Evolutionary conservation across 768 basidiomycete species (phyloP).

Genomic region (Kwoniella sp.): DNA sequence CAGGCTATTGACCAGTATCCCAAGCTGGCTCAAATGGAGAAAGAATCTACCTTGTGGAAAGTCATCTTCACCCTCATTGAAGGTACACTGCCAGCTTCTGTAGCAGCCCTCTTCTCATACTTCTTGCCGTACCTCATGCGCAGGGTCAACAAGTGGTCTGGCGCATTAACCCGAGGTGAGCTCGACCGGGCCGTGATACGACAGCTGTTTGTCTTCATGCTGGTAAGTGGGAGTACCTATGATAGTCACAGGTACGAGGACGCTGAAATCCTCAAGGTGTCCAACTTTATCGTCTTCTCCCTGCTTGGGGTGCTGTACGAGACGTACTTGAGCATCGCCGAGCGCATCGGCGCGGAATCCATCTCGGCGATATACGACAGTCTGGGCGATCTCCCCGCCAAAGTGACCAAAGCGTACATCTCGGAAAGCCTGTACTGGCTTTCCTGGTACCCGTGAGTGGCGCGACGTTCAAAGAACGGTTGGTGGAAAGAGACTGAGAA

Average conservation of each 20-base stretch:
- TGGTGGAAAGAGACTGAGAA: neutral
- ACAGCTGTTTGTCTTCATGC: conserved; percentile 33
- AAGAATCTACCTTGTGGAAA: conserved; percentile 20
- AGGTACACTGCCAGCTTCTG: conserved; percentile 27
- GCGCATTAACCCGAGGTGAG: conserved; percentile 32
- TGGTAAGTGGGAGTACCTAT: conserved; percentile 26
- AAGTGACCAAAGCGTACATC: conserved; percentile 42
- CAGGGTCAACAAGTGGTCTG: conserved; percentile 29
- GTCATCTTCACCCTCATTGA: conserved; percentile 27
- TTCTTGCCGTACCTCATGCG: conserved; percentile 36
- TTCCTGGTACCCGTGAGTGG: conserved; percentile 41
- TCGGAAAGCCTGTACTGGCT: conserved; percentile 41
- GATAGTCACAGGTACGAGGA: too few relatives aligned
- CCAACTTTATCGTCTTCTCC: conserved; percentile 40
- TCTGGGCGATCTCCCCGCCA: conserved; percentile 30
- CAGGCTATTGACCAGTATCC: conserved; percentile 15
- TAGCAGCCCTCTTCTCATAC: conserved; percentile 33
- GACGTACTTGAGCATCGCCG: conserved; percentile 24
- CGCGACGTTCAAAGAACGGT: neutral
- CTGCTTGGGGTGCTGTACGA: conserved; percentile 37
- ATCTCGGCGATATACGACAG: conserved; percentile 20
- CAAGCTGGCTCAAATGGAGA: conserved; percentile 15
- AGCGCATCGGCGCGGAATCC: conserved; percentile 21
- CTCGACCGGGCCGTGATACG: conserved; percentile 36
- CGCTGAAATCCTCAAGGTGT: too few relatives aligned